A percentile compares a stretch with the other conserved stretches of the same genome.
These are phyloP conservation scores for Pseudogymnoascus sp. DNA, from an alignment of 2,329 filamentous ascomycete species.

Conservation along the genomic window DNA sequence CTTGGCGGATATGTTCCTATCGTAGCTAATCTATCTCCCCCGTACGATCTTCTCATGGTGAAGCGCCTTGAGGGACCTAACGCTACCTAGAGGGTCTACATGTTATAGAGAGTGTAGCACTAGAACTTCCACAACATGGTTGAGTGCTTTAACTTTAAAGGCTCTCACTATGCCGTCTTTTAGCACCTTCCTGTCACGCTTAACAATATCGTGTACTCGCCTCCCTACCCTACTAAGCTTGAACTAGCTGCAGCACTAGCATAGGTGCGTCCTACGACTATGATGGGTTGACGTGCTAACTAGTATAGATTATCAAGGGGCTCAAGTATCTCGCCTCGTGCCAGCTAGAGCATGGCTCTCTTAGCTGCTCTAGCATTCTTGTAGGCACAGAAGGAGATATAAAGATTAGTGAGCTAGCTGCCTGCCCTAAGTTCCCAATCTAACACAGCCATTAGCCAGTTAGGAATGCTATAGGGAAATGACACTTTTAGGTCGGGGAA, in stretches of 20 bases:
- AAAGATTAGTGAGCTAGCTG: conserved; percentile 14
- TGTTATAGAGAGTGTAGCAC: conserved; percentile 14
- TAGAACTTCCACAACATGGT: conserved; percentile 15
- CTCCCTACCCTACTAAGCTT: conserved; percentile 13
- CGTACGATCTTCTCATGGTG: conserved; percentile 14
- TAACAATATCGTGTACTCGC: conserved; percentile 13
- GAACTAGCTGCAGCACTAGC: conserved; percentile 14
- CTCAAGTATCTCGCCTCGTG: background rate
- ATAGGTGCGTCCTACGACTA: conserved; percentile 13
- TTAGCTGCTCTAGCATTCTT: conserved; percentile 17
- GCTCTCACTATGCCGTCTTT: conserved; percentile 15
- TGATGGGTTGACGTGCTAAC: background rate
- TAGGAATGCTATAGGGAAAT: conserved; percentile 14
- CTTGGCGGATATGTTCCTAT: conserved; percentile 12
- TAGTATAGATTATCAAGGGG: background rate
- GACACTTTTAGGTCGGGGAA: background rate
- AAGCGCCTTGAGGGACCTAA: conserved; percentile 14
- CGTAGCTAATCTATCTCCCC: conserved; percentile 12
- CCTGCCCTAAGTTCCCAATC: background rate
- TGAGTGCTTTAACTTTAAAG: conserved; percentile 16
- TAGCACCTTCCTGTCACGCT: conserved; percentile 18
- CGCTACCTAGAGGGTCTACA: conserved; percentile 11
- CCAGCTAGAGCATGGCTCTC: conserved; percentile 14
- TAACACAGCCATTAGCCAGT: conserved; percentile 5
- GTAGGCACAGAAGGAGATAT: conserved; percentile 14